Conservation (phyloP, 208 protist species). For the Baffinella frigidus region DNA sequence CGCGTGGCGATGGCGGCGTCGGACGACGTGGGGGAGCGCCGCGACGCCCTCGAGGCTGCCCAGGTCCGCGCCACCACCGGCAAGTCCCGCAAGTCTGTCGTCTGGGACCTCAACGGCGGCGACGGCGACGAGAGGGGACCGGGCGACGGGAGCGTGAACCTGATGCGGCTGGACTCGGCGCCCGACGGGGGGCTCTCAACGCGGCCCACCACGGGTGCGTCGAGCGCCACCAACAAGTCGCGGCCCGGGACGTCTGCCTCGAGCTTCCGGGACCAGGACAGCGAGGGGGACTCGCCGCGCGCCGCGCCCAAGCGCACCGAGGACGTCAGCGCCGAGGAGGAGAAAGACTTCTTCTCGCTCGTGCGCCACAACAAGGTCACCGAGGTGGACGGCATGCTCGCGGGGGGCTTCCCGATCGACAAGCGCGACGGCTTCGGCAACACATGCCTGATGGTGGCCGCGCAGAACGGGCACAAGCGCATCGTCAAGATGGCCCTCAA, state of each 20-base stretch:
- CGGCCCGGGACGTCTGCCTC: not conserved
- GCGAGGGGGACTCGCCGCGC: not conserved
- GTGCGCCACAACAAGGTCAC: conserved; percentile 39
- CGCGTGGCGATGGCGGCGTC: not conserved
- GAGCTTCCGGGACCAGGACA: no score
- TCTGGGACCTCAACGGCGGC: not conserved
- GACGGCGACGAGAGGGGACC: not conserved
- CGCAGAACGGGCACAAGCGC: conserved; percentile 43
- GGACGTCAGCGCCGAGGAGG: not conserved
- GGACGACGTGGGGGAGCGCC: not conserved
- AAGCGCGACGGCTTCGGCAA: not conserved
- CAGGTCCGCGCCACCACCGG: not conserved
- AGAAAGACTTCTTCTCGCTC: conserved; percentile 7
- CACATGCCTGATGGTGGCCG: conserved; percentile 24
- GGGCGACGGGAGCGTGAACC: not conserved
- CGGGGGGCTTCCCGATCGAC: not conserved
- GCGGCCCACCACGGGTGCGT: not conserved
- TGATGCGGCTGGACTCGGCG: not conserved
- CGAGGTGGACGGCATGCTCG: not conserved
- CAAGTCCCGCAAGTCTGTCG: not conserved
- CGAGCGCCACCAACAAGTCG: not conserved
- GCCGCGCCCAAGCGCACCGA: not conserved
- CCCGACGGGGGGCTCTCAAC: not conserved
- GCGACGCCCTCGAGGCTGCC: not conserved
- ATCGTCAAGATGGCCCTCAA: not conserved